phyloP scores from a whole-genome alignment of 805 yeast species.

The Ogataea polymorpha region DNA sequence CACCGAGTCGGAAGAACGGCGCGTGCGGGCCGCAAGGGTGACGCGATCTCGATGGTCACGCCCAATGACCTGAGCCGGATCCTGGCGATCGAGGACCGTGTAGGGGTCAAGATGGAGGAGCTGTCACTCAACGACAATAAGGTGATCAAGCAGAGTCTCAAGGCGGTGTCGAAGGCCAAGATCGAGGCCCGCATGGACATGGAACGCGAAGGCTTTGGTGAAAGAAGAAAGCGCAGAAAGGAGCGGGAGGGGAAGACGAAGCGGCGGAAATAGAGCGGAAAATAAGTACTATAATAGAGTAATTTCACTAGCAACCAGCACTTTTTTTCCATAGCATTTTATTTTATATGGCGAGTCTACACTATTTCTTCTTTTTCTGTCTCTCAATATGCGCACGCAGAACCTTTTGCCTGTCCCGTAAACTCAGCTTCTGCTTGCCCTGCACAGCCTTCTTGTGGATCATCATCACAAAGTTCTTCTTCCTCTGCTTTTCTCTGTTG shows the following conservation, averaged over 20 bases:
- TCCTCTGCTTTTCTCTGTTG: conserved; percentile 91
- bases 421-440: conserved; percentile 87
- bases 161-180: conserved; percentile 73
- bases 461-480: conserved; percentile 99
- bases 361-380: conserved; percentile 76
- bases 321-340: no score
- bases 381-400: conserved; percentile 81
- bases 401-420: conserved; percentile 86
- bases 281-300: no score
- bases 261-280: background rate
- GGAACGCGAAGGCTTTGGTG: conserved; percentile 90
- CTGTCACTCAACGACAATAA: conserved; percentile 69
- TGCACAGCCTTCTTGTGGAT: conserved; percentile 92
- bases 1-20: conserved; percentile 96
- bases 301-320: no score
- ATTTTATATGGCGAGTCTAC: background rate
- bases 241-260: conserved; percentile 14
- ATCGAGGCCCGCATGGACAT: conserved; percentile 89
- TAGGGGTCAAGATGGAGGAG: conserved; percentile 74
- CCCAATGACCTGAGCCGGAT: conserved; percentile 83
- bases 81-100: conserved; percentile 81
- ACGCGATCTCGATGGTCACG: conserved; percentile 74
- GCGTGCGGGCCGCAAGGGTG: conserved; percentile 92
- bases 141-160: conserved; percentile 70
- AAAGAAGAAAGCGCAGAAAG: conserved; percentile 32